Evolutionary conservation across 2,329 filamentous ascomycete genomes (phyloP).

Genomic region (Diaporthe sp.): DNA sequence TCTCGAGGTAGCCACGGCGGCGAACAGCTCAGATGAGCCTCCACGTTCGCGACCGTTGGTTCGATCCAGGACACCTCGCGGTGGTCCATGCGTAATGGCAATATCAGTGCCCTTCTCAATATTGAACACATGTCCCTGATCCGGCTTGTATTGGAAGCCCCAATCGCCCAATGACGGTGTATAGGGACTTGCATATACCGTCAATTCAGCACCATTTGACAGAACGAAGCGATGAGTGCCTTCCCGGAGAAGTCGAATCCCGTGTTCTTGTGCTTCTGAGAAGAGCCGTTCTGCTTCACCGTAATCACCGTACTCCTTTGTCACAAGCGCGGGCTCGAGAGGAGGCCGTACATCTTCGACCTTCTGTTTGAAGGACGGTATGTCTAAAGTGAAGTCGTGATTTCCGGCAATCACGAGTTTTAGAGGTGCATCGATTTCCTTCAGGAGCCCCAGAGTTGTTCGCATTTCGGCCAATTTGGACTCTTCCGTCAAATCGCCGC

Average conservation of each 20-base stretch:
- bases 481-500: constrained; percentile 64
- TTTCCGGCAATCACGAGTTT: constrained; percentile 70
- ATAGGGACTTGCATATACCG: constrained; percentile 67
- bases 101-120: constrained; percentile 58
- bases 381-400: constrained; percentile 63
- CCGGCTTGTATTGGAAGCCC: constrained; percentile 64
- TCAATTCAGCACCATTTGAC: constrained; percentile 63
- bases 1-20: constrained; percentile 57
- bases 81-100: constrained; percentile 69
- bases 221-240: constrained; percentile 64
- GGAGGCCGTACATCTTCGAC: constrained; percentile 29
- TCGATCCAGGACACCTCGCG: constrained; percentile 64
- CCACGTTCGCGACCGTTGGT: constrained; percentile 50
- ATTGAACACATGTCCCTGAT: constrained; percentile 54
- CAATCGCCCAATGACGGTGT: constrained; percentile 62
- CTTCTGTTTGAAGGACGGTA: constrained; percentile 49
- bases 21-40: constrained; percentile 62
- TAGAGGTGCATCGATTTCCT: constrained; percentile 60
- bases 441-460: constrained; percentile 58
- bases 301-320: constrained; percentile 55
- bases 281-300: constrained; percentile 58
- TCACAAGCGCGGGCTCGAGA: constrained; percentile 44
- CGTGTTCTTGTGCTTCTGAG: constrained; percentile 51
- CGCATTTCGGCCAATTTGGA: constrained; percentile 58
- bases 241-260: constrained; percentile 64